Conservation (phyloP, 768 basidiomycete genomes). For the Chalciporus sphaerocephalus region DNA sequence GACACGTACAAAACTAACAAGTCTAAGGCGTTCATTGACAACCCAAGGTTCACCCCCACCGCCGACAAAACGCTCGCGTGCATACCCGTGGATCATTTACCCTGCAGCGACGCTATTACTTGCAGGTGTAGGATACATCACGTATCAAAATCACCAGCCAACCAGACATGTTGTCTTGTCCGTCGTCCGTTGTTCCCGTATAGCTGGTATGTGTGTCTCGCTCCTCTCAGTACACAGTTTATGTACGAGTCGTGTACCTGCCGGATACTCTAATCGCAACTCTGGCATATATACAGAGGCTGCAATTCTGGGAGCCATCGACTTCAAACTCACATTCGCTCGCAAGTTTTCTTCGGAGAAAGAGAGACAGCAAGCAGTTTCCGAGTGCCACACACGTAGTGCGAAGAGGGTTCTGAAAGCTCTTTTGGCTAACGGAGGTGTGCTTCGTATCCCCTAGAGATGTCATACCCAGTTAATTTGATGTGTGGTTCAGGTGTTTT, state of each 20-base stretch:
- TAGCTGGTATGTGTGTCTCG: conserved; percentile 52
- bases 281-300: conserved; percentile 41
- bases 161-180: conserved; percentile 76
- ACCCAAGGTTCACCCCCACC: neutral
- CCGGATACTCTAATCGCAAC: neutral
- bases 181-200: conserved; percentile 69
- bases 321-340: conserved; percentile 69
- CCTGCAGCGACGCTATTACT: conserved; percentile 24
- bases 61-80: conserved; percentile 3
- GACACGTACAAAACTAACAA: conserved; percentile 5
- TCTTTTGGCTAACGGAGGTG: conserved; percentile 85
- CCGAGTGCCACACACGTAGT: conserved; percentile 80
- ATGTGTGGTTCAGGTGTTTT: conserved; percentile 54
- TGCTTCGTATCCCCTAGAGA: conserved; percentile 17
- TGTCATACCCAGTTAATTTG: neutral
- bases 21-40: conserved; percentile 11
- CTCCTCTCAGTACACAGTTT: conserved; percentile 22
- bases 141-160: conserved; percentile 68
- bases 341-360: conserved; percentile 48
- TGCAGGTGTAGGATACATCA: conserved; percentile 34
- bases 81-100: conserved; percentile 25
- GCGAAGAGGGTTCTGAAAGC: conserved; percentile 75
- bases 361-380: conserved; percentile 51
- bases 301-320: conserved; percentile 58
- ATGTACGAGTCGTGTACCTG: conserved; percentile 19